Base-by-base conservation (phyloP, 148 eudicot genomes). In the Persicaria tinctoria region DNA sequence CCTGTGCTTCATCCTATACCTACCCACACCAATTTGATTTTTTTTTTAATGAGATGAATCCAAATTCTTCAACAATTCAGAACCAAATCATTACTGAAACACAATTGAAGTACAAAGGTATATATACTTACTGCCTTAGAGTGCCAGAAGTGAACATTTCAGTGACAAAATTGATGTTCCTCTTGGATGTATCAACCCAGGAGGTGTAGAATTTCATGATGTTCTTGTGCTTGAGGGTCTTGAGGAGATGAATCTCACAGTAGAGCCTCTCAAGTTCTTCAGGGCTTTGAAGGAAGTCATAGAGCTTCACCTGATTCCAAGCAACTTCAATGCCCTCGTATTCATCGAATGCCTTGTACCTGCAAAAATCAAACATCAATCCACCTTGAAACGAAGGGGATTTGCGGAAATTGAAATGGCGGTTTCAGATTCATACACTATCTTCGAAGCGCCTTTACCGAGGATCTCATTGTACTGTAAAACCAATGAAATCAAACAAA, bases 111-210 rank as follows among this genome's bases (percentile, higher is more conserved):
- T 17, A 47, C 9, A 59, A 8, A 27, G 4, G 13, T 44, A 23
- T 62, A 9, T 38, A 41, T 16, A 41, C 68, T 73, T 78, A 81
- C 72, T 75, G 70, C 44, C 77, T 73, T 6, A 81, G 75, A 49
- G 76, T 70, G 46, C 83, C 84, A 16, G 84, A 81, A 12, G 84
- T 78, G 18, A 78, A 81, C 69, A 78, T 70, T 50, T 81, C 81
- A 0, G 84, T 81, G 11, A 81, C 73, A 74, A 81, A 78, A 66
- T 81, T 75, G 53, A 81, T 70, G 73, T 73, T 78, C 16, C 73
- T 75, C 44, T 32, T 75, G 7, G 68, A 18, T 3, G 51, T 20
- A 71, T 81, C 78, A 46, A 81, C 76, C 83, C 83, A 81, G 17
- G 80, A 81, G 23, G 79, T 57, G 17, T 78, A 78, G 48, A 79